phyloP scores from a whole-genome alignment of 2,329 filamentous ascomycete genomes.

The Scedosporium minutisporum region DNA sequence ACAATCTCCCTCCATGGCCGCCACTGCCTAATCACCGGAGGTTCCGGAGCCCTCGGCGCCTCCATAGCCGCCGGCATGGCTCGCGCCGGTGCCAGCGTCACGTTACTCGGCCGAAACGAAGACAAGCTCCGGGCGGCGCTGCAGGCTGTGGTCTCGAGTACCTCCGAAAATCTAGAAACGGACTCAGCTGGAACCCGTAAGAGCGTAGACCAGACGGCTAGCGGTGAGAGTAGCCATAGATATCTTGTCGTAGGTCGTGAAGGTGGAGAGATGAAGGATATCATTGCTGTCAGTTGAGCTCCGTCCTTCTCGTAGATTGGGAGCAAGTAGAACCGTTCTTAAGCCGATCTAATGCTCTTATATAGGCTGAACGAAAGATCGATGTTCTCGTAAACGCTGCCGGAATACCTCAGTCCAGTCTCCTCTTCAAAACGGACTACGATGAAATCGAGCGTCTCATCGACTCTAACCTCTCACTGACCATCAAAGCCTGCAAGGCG shows the following conservation, averaged over 20 bases:
- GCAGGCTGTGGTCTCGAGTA: conserved; percentile 14
- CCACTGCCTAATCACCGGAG: conserved; percentile 57
- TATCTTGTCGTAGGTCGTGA: not conserved
- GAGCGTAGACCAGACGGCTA: not conserved
- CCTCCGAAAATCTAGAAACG: conserved; percentile 5
- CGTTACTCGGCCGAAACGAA: conserved; percentile 50
- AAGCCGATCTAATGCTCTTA: not conserved
- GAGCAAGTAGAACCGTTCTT: not conserved
- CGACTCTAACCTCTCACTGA: conserved; percentile 59
- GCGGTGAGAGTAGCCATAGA: not conserved
- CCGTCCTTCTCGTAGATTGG: not conserved
- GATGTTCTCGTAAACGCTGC: conserved; percentile 72
- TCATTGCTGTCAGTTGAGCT: conserved; percentile 1
- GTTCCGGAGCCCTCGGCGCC: conserved; percentile 59
- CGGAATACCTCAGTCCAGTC: conserved; percentile 56
- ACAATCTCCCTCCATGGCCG: conserved; percentile 30
- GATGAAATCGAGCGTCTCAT: conserved; percentile 48
- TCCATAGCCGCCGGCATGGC: conserved; percentile 60
- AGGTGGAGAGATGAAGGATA: not conserved
- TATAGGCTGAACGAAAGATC: conserved; percentile 12
- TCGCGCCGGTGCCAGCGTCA: conserved; percentile 45
- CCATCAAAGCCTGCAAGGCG: conserved; percentile 52
- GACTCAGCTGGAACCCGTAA: not conserved
- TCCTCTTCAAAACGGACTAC: conserved; percentile 47
- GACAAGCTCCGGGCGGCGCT: conserved; percentile 32